Evolutionary conservation across 75 land plant species (phyloP), one percentile per base, ranked within the genome.

Genomic region (Pseudotsuga menziesii): DNA sequence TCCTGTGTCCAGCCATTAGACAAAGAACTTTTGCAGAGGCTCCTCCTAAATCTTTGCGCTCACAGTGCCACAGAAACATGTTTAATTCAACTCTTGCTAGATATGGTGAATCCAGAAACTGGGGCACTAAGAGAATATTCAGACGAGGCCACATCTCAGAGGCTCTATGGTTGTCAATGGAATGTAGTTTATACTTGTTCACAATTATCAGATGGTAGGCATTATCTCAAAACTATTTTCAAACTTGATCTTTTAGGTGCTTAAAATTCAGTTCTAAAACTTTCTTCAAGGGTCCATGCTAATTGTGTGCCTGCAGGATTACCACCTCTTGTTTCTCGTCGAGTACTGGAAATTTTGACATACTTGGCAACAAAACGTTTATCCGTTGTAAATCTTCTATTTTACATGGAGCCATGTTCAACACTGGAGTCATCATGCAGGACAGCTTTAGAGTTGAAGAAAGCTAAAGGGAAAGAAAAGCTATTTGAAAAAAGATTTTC

Each of bases 141-240:
- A 60, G 81, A 80, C 13, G 27, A 44, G 41, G 84, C 82, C 8
- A 71, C 83, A 59, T 82, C 86, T 16, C 85, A 83, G 78, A 78
- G 86, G 15, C 84, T 85, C 35, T 85, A 82, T 61, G 86, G 86
- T 20, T 85, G 86, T 58, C 86, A 83, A 78, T 82, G 85, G 86
- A 85, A 85, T 70, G 86, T 85, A 15, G 86, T 29, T 29, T 29
- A 29, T 29, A 29, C 86, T 12, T 80, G 86, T 19, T 75, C 84
- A 32, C 85, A 78, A 77, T 27, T 85, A 48, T 85, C 86, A 26
- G 80, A 82, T 75, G 86, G 86, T 85, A 62, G 17, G 58, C 22
- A 36, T 29, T 26, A 64, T 15, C 19, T 23, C 5, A 17, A 35
- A 71, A 22, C 20, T 71, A 17, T 27, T 22, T 17, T 71, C 15